Evolutionary conservation across 768 basidiomycete species (phyloP).

Genomic region (Psilocybe sp.): DNA sequence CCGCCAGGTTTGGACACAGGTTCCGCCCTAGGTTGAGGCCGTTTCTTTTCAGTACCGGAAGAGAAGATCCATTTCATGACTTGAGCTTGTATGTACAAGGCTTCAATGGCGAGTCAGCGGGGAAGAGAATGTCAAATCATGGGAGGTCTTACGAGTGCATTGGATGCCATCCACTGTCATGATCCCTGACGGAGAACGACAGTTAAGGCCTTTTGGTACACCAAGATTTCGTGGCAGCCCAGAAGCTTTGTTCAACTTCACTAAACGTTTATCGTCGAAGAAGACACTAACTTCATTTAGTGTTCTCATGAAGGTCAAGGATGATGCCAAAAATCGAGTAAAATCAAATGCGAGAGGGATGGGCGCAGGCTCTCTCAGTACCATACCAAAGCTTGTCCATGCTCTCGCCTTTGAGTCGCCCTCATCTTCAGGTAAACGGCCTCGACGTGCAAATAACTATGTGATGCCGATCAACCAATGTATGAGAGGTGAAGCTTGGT

Average conservation of each 20-base stretch:
- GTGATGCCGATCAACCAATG: conserved; percentile 1
- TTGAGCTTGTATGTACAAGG: conserved; percentile 75
- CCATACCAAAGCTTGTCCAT: conserved; percentile 94
- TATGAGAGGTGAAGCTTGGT: not conserved
- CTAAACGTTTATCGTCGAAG: conserved; percentile 75
- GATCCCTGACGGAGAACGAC: conserved; percentile 50
- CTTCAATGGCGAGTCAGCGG: conserved; percentile 28
- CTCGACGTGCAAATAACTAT: conserved; percentile 82
- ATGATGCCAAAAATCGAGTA: conserved; percentile 84
- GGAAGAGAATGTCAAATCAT: not conserved
- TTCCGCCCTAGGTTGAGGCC: conserved; percentile 19
- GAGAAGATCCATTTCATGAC: conserved; percentile 80
- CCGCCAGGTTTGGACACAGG: conserved; percentile 30
- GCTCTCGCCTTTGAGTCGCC: conserved; percentile 21
- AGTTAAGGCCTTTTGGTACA: conserved; percentile 56
- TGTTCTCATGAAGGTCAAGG: conserved; percentile 89
- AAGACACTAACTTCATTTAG: conserved; percentile 76
- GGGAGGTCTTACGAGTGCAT: conserved; percentile 48
- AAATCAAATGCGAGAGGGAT: conserved; percentile 86
- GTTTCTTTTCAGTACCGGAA: conserved; percentile 59
- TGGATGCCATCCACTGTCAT: conserved; percentile 72
- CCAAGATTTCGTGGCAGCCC: conserved; percentile 49
- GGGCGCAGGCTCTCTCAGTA: conserved; percentile 73
- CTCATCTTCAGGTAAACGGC: conserved; percentile 46
- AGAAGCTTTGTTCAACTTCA: conserved; percentile 59